Percentiles rank a stretch among this genome's conserved stretches.
These are phyloP conservation scores for Saccharomycopsis phalli DNA, from an alignment of 1,139 yeast genomes.

Conservation along the genomic window DNA sequence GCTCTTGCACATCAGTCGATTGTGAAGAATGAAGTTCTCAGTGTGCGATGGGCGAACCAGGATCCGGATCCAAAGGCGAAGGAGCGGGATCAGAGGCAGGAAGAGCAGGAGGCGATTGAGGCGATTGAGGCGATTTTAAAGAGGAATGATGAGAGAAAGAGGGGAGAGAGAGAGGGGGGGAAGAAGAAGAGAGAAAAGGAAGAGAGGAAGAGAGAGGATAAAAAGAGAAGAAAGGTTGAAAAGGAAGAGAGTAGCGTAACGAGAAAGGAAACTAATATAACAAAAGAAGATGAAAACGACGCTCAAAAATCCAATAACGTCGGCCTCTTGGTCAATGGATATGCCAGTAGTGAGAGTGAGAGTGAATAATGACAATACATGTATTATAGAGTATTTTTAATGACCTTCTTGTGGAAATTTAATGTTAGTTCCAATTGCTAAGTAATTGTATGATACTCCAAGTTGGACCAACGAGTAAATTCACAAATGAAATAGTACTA, in stretches of 20 bases:
- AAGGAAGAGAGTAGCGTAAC: too few species aligned
- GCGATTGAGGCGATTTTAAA: constrained; percentile 6
- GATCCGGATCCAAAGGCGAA: constrained; percentile 75
- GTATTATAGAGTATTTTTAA: neutral
- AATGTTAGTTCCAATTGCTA: too few species aligned
- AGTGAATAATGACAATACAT: neutral
- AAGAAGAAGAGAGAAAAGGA: neutral
- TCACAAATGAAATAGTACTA: too few species aligned
- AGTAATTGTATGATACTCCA: too few species aligned
- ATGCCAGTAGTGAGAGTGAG: constrained; percentile 13
- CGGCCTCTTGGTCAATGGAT: constrained; percentile 10
- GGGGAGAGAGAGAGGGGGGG: neutral
- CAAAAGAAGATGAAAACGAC: too few species aligned
- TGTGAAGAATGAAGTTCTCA: constrained; percentile 49
- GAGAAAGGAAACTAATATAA: too few species aligned
- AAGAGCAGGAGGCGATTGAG: constrained; percentile 13
- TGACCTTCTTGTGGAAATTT: too few species aligned
- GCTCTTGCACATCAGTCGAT: constrained; percentile 82
- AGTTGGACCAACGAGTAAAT: too few species aligned
- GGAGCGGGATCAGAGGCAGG: constrained; percentile 36
- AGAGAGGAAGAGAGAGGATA: neutral
- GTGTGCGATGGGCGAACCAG: constrained; percentile 82
- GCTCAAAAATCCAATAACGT: too few species aligned
- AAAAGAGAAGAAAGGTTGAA: too few species aligned
- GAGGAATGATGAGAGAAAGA: neutral